A percentile compares a stretch with the other conserved stretches of the same genome.
Evolutionary conservation across 2,329 filamentous ascomycete genomes (phyloP).

Genomic region (Ceratocystis lukuohia): DNA sequence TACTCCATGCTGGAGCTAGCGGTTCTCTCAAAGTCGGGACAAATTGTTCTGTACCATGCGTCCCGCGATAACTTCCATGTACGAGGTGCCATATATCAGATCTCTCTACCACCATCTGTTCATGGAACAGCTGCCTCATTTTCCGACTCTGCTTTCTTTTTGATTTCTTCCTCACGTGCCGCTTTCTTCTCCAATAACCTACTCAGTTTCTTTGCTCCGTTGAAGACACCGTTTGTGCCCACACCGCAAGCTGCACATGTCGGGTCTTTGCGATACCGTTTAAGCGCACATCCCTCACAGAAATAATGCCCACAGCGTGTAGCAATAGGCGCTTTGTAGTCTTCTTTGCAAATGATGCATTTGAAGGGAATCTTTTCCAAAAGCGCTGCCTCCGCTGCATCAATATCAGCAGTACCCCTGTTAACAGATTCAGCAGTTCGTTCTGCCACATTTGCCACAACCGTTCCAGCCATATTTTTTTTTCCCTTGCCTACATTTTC

Average conservation of each 20-base stretch:
- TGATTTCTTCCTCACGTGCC: constrained; percentile 42
- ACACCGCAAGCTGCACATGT: constrained; percentile 74
- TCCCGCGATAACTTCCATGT: too few relatives aligned
- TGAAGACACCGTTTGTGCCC: constrained; percentile 82
- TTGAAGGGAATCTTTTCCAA: constrained; percentile 78
- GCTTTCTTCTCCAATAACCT: constrained; percentile 65
- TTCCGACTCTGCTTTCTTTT: constrained; percentile 37
- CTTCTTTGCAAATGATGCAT: constrained; percentile 70
- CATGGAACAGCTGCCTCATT: not conserved
- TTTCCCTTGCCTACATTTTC: constrained; percentile 66
- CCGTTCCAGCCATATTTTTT: constrained; percentile 46
- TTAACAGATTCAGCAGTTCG: constrained; percentile 23
- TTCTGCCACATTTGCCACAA: constrained; percentile 46
- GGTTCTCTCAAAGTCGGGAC: too few relatives aligned
- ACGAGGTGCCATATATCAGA: too few relatives aligned
- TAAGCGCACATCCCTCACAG: constrained; percentile 77
- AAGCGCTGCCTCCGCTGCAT: constrained; percentile 50
- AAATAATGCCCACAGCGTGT: constrained; percentile 96
- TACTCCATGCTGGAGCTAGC: too few relatives aligned
- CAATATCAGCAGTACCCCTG: constrained; percentile 30
- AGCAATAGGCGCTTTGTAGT: constrained; percentile 67
- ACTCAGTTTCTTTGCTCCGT: constrained; percentile 68
- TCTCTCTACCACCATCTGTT: too few relatives aligned
- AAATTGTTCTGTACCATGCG: too few relatives aligned
- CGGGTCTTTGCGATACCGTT: constrained; percentile 75